These are phyloP conservation scores for Pachysolen tannophilus DNA, from an alignment of 805 yeast genomes.

Conservation along the genomic window DNA sequence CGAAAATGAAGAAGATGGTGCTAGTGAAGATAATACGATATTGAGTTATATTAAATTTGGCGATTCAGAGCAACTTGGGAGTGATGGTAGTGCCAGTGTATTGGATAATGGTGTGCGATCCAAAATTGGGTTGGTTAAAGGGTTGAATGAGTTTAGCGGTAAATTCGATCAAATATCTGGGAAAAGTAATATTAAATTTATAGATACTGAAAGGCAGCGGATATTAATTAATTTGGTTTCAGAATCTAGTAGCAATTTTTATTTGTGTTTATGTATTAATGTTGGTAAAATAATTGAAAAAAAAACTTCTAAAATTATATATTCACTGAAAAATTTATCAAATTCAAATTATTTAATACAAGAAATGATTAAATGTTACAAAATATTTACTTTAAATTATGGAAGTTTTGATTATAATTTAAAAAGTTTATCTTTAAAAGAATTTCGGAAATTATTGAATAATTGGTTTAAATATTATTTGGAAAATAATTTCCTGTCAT, in stretches of 20 bases:
- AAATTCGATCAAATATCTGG: background rate
- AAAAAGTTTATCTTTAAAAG: too few relatives aligned
- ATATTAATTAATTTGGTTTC: background rate
- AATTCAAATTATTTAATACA: background rate
- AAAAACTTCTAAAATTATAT: background rate
- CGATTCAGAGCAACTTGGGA: too few relatives aligned
- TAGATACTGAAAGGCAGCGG: slow-evolving; percentile 7
- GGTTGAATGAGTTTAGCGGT: slow-evolving; percentile 7
- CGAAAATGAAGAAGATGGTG: too few relatives aligned
- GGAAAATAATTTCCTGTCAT: background rate
- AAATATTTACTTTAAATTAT: background rate
- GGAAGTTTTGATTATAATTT: too few relatives aligned
- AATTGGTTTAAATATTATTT: too few relatives aligned
- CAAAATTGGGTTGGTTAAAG: slow-evolving; percentile 8
- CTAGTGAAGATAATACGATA: too few relatives aligned
- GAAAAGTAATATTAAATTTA: slow-evolving; percentile 1
- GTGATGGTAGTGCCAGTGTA: too few relatives aligned
- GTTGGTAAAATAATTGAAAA: background rate
- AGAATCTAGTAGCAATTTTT: background rate
- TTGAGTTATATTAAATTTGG: too few relatives aligned
- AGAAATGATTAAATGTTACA: background rate
- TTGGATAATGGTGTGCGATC: too few relatives aligned
- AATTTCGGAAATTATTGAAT: too few relatives aligned
- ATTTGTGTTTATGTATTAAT: slow-evolving; percentile 3
- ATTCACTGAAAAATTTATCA: background rate